phyloP scores from a whole-genome alignment of 1,284 basidiomycete species.

The Naganishia liquefaciens region DNA sequence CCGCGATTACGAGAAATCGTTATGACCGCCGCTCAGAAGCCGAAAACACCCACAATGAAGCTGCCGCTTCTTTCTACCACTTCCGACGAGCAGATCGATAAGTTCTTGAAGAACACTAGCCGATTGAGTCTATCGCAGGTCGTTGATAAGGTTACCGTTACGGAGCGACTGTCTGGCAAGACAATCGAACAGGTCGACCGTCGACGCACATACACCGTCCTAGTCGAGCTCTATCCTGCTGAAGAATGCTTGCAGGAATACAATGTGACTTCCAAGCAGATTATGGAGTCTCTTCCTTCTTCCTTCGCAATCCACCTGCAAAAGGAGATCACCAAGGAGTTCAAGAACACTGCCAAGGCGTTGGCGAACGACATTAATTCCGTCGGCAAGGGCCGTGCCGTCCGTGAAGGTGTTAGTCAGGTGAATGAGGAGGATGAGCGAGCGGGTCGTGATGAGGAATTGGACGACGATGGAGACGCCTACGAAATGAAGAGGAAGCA shows the following conservation, averaged over 20 bases:
- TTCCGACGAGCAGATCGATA: conserved; percentile 63
- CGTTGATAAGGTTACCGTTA: conserved; percentile 80
- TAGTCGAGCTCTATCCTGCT: conserved; percentile 82
- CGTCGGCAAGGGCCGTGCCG: conserved; percentile 74
- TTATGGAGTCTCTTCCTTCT: conserved; percentile 71
- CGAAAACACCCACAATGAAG: conserved; percentile 98
- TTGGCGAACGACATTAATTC: conserved; percentile 75
- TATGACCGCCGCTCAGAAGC: conserved; percentile 96
- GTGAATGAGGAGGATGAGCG: conserved; percentile 49
- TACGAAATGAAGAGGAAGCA: conserved; percentile 64
- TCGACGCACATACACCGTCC: conserved; percentile 80
- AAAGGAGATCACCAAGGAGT: conserved; percentile 81
- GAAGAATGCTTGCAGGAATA: conserved; percentile 86
- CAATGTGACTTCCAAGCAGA: conserved; percentile 71
- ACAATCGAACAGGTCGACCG: conserved; percentile 58
- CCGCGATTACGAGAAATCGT: conserved; percentile 98
- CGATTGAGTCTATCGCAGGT: conserved; percentile 86
- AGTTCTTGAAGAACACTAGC: conserved; percentile 88
- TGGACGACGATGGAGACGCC: conserved; percentile 75
- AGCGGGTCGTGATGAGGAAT: conserved; percentile 57
- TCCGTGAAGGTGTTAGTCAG: conserved; percentile 51
- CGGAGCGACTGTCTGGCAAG: conserved; percentile 70
- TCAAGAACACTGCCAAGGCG: conserved; percentile 82
- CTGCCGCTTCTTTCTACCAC: conserved; percentile 67
- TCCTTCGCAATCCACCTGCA: conserved; percentile 82